These are phyloP conservation scores for Candida maesae DNA, from an alignment of 805 yeast species.

Conservation along the genomic window DNA sequence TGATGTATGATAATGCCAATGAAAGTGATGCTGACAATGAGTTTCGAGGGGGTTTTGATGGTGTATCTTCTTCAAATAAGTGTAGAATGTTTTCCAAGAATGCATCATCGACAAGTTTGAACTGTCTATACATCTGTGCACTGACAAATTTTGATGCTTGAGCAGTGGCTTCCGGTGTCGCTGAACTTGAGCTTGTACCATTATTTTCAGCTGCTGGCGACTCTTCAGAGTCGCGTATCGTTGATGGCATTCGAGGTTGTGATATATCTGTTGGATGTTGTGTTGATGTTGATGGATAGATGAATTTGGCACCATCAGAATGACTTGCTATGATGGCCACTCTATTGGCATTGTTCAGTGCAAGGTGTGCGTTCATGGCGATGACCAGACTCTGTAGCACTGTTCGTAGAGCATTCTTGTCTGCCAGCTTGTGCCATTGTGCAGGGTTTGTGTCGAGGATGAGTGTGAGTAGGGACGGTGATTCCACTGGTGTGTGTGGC, in stretches of 20 bases:
- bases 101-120: constrained; percentile 71
- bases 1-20: constrained; percentile 75
- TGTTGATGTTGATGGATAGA: constrained; percentile 52
- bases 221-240: too few relatives aligned
- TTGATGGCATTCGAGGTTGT: background rate
- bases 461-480: constrained; percentile 76
- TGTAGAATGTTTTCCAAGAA: constrained; percentile 56
- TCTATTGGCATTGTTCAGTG: constrained; percentile 77
- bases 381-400: constrained; percentile 63
- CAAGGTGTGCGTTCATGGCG: constrained; percentile 80
- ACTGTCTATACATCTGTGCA: constrained; percentile 79
- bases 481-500: constrained; percentile 44
- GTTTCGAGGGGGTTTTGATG: constrained; percentile 37
- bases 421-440: constrained; percentile 36
- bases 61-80: constrained; percentile 27
- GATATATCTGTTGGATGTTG: background rate
- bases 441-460: constrained; percentile 74
- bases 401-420: constrained; percentile 30
- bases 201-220: too few relatives aligned
- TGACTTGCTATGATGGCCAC: constrained; percentile 81
- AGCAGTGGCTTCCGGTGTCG: constrained; percentile 14
- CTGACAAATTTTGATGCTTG: constrained; percentile 34
- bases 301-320: constrained; percentile 59
- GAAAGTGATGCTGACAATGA: constrained; percentile 76
- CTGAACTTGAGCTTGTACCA: constrained; percentile 18